Conservation (phyloP, 768 basidiomycete genomes). For the Collybia mongolica region DNA sequence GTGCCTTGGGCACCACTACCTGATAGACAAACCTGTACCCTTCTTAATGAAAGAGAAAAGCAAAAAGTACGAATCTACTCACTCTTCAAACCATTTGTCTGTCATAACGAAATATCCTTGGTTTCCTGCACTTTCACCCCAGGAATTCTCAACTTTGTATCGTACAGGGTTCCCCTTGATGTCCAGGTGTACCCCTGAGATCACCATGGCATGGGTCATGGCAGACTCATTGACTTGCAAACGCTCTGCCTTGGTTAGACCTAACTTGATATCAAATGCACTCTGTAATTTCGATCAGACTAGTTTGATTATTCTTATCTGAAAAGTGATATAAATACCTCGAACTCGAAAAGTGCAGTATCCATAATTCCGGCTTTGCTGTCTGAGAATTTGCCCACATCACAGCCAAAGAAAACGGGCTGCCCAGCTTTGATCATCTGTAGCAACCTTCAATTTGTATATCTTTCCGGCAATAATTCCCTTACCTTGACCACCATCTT, state of each 20-base stretch:
- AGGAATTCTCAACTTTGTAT: slow-evolving; percentile 98
- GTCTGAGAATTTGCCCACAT: slow-evolving; percentile 87
- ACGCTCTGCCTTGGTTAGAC: slow-evolving; percentile 83
- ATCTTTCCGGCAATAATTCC: not conserved
- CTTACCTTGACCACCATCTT: slow-evolving; percentile 66
- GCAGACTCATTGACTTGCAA: slow-evolving; percentile 79
- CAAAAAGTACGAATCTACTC: slow-evolving; percentile 25
- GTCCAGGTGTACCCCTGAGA: slow-evolving; percentile 90
- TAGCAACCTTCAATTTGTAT: not conserved
- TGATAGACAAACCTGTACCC: slow-evolving; percentile 81
- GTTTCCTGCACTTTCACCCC: slow-evolving; percentile 76
- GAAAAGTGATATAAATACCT: slow-evolving; percentile 40
- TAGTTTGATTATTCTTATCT: not conserved
- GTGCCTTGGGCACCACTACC: slow-evolving; percentile 79
- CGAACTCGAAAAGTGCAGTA: slow-evolving; percentile 76
- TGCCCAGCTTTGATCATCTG: slow-evolving; percentile 82
- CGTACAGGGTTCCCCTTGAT: slow-evolving; percentile 68
- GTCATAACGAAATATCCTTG: slow-evolving; percentile 94
- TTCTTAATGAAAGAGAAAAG: slow-evolving; percentile 1
- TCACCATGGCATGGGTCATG: slow-evolving; percentile 98
- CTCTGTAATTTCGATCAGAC: slow-evolving; percentile 37
- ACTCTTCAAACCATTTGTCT: slow-evolving; percentile 91
- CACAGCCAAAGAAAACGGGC: slow-evolving; percentile 95
- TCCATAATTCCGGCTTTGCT: slow-evolving; percentile 81
- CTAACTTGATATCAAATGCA: slow-evolving; percentile 80